A percentile compares a stretch with the other conserved stretches of the same genome.
These are phyloP conservation scores for Pythium dissimile DNA, from an alignment of 352 stramenopile species.

Conservation along the genomic window DNA sequence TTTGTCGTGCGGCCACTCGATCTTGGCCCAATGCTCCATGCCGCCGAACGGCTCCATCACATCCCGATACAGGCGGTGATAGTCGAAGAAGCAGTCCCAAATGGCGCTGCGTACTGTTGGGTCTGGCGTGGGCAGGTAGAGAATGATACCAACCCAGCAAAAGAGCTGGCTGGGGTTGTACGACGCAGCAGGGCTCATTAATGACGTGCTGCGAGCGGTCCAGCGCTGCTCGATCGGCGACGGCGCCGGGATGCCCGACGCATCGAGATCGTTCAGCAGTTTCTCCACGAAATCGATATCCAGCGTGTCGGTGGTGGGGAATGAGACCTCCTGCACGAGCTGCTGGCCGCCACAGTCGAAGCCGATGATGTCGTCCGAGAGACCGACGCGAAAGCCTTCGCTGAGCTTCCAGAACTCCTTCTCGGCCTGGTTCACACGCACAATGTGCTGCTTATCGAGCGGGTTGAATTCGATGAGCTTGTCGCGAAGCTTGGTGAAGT, in stretches of 20 bases:
- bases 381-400: conserved; percentile 88
- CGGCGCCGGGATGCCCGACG: conserved; percentile 90
- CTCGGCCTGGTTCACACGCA: conserved; percentile 93
- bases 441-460: conserved; percentile 91
- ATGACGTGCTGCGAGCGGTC: conserved; percentile 88
- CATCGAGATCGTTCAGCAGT: conserved; percentile 91
- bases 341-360: conserved; percentile 99
- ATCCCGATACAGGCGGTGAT: conserved; percentile 87
- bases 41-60: conserved; percentile 88
- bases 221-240: conserved; percentile 98
- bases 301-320: conserved; percentile 74
- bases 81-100: conserved; percentile 90
- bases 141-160: conserved; percentile 98
- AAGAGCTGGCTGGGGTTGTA: conserved; percentile 69
- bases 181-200: conserved; percentile 91
- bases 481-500: conserved; percentile 83
- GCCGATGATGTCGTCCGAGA: conserved; percentile 95
- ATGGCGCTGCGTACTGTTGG: conserved; percentile 66
- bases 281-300: conserved; percentile 94
- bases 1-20: conserved; percentile 82
- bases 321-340: conserved; percentile 96
- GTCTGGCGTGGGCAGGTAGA: conserved; percentile 91
- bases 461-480: conserved; percentile 81
- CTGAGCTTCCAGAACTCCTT: conserved; percentile 95
- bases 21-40: conserved; percentile 97